Conservation (phyloP, 1,284 basidiomycete species). For the Rhodotorula sp. region DNA sequence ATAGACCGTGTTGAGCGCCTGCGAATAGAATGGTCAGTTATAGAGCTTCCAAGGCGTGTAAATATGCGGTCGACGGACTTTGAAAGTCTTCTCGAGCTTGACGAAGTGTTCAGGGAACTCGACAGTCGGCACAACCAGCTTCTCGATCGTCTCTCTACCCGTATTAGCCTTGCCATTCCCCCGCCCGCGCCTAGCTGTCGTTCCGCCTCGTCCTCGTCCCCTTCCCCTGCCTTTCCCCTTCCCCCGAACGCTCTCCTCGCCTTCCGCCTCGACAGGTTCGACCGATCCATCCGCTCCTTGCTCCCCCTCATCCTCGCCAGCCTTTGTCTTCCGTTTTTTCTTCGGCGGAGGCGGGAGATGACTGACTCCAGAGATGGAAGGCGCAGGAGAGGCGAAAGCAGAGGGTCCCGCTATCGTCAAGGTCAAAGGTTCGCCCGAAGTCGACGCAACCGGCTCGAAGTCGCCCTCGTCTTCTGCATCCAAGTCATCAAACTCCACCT, state of each 20-base stretch:
- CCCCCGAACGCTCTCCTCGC: not conserved
- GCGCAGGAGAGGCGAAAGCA: not conserved
- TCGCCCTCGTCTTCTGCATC: conserved; percentile 6
- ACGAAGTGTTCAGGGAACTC: conserved; percentile 51
- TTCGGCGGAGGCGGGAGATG: conserved; percentile 28
- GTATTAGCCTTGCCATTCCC: conserved; percentile 7
- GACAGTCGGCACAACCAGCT: conserved; percentile 31
- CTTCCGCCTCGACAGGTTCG: not conserved
- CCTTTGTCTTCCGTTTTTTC: conserved; percentile 14
- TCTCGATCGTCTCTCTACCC: conserved; percentile 29
- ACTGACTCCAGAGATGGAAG: not conserved
- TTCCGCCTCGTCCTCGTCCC: not conserved
- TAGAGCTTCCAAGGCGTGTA: not conserved
- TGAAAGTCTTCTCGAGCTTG: conserved; percentile 51
- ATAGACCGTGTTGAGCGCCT: conserved; percentile 86
- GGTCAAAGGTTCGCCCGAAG: not conserved
- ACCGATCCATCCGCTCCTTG: not conserved
- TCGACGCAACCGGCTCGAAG: not conserved
- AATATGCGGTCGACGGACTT: conserved; percentile 32
- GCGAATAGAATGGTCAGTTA: not conserved
- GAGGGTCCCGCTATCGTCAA: not conserved
- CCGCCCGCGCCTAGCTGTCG: not conserved
- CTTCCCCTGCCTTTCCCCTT: not conserved
- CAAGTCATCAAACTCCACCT: conserved; percentile 1
- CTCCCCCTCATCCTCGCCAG: not conserved